Evolutionary conservation across 495 filamentous ascomycete species (phyloP).

Genomic region (Neurospora sp.): DNA sequence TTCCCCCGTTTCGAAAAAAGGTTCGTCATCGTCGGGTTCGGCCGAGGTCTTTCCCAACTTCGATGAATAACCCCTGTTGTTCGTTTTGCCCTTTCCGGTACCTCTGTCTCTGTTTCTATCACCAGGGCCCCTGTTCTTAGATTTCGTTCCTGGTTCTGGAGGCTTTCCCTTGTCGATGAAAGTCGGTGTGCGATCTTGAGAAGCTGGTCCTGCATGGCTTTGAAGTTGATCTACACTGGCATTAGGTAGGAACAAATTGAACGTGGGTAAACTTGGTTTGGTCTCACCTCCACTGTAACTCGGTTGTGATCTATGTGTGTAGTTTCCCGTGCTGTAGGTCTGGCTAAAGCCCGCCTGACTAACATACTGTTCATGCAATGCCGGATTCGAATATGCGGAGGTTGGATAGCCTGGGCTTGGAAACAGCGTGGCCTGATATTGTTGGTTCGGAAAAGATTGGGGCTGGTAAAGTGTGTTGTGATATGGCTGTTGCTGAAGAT

Average conservation of each 20-base stretch:
- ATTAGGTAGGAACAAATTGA: not conserved
- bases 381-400: not conserved
- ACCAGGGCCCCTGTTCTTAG: not conserved
- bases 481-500: not conserved
- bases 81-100: not conserved
- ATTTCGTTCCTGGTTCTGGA: not conserved
- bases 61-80: not conserved
- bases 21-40: not conserved
- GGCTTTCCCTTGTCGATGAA: constrained; percentile 1
- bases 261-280: not conserved
- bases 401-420: not conserved
- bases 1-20: not conserved
- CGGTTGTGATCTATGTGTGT: not conserved
- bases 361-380: not conserved
- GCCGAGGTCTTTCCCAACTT: not conserved
- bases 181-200: not conserved
- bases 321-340: not conserved
- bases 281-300: not conserved
- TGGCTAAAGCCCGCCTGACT: not conserved
- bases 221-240: not conserved
- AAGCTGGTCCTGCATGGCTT: not conserved
- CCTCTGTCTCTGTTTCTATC: constrained; percentile 1
- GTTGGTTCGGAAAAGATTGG: not conserved
- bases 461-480: not conserved
- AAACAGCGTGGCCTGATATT: not conserved